phyloP scores from a whole-genome alignment of 2,329 filamentous ascomycete genomes.

The Neonectria magnoliae region DNA sequence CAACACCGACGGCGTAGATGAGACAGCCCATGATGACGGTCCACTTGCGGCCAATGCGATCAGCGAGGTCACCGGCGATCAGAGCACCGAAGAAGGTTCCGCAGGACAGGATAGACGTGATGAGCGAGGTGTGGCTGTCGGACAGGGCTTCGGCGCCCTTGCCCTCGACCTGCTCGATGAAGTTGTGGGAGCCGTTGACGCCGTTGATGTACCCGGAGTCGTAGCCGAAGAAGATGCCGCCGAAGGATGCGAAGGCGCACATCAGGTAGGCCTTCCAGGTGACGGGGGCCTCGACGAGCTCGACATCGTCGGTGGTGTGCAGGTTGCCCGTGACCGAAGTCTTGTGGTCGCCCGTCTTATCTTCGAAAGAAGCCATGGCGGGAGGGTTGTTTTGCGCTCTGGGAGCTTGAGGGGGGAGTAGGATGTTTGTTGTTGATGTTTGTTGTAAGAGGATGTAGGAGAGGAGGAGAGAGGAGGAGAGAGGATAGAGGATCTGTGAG shows the following conservation, averaged over 20 bases:
- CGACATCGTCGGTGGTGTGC: conserved; percentile 60
- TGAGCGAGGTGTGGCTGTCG: conserved; percentile 61
- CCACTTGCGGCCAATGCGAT: conserved; percentile 77
- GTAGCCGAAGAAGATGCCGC: conserved; percentile 82
- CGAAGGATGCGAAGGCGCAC: conserved; percentile 76
- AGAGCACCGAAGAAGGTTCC: conserved; percentile 83
- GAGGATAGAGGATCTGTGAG: conserved; percentile 4
- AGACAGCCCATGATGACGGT: conserved; percentile 77
- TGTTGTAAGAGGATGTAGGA: conserved; percentile 8
- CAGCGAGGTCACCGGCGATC: conserved; percentile 80
- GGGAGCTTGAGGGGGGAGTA: neutral
- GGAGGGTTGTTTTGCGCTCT: conserved; percentile 1
- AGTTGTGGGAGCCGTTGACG: conserved; percentile 63
- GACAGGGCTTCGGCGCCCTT: conserved; percentile 46
- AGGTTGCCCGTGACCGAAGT: conserved; percentile 45
- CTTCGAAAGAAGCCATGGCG: conserved; percentile 42
- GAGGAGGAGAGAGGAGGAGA: neutral
- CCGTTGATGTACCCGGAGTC: conserved; percentile 81
- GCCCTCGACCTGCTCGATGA: conserved; percentile 63
- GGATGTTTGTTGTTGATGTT: neutral
- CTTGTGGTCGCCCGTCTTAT: conserved; percentile 36
- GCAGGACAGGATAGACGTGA: conserved; percentile 80
- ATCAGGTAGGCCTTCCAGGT: conserved; percentile 75
- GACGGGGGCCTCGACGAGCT: conserved; percentile 73
- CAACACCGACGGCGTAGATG: conserved; percentile 75